These are phyloP conservation scores for Ustilago xerochloae DNA, from an alignment of 1,284 basidiomycete genomes.

Conservation along the genomic window DNA sequence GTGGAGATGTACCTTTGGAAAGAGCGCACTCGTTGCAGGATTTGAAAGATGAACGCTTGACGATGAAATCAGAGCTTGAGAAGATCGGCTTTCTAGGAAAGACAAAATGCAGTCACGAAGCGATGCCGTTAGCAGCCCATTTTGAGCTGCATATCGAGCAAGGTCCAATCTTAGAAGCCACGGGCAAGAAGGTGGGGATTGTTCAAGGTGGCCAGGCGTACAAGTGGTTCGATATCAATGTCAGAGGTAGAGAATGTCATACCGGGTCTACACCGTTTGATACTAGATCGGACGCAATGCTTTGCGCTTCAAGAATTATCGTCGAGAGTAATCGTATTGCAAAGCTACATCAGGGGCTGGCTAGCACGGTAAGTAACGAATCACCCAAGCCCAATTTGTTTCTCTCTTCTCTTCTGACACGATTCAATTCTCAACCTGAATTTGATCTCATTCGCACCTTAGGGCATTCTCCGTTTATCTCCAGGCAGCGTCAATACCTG, in stretches of 20 bases:
- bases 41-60: constrained; percentile 27
- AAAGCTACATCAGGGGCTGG: constrained; percentile 30
- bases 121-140: constrained; percentile 37
- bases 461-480: constrained; percentile 40
- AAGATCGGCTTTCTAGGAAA: constrained; percentile 35
- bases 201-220: constrained; percentile 44
- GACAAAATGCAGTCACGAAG: constrained; percentile 34
- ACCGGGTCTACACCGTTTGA: constrained; percentile 44
- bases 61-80: constrained; percentile 41
- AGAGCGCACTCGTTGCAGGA: constrained; percentile 36
- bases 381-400: too few species aligned
- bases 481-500: constrained; percentile 47
- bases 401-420: neutral
- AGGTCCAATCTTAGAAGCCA: constrained; percentile 40
- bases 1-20: constrained; percentile 40
- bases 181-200: constrained; percentile 33
- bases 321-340: constrained; percentile 45
- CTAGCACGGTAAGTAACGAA: constrained; percentile 29
- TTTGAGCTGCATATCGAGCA: constrained; percentile 52
- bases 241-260: constrained; percentile 36
- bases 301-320: constrained; percentile 39
- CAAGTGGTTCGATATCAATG: constrained; percentile 49
- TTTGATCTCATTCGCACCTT: too few species aligned
- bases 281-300: constrained; percentile 43
- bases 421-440: too few species aligned